A percentile compares a stretch with the other conserved stretches of the same genome.
These are phyloP conservation scores for Paramecium primaurelia DNA, from an alignment of 73 alveolate species.

Conservation along the genomic window DNA sequence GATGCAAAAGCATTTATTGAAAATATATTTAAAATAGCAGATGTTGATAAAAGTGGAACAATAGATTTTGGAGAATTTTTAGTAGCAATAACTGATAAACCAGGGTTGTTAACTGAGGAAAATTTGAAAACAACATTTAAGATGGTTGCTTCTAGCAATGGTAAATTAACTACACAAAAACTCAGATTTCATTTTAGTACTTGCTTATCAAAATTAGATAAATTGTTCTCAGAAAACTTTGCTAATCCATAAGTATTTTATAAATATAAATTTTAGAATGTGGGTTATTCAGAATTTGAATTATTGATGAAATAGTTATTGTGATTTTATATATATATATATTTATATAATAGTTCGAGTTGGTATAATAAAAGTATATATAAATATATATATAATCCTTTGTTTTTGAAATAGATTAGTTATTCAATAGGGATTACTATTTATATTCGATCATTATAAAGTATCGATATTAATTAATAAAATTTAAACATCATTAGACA, in stretches of 20 bases:
- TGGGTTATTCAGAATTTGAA: not conserved
- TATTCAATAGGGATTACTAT: not conserved
- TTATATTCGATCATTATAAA: not conserved
- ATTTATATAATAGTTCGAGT: not conserved
- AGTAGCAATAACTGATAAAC: constrained; percentile 1
- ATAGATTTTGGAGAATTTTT: constrained; percentile 25
- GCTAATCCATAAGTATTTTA: not conserved
- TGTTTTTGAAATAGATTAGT: not conserved
- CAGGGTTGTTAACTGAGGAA: not conserved
- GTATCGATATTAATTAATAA: no score
- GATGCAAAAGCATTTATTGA: not conserved
- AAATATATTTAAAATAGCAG: not conserved
- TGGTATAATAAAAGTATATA: not conserved
- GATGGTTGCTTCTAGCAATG: constrained; percentile 4
- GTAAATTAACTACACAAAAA: not conserved
- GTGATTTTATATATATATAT: not conserved
- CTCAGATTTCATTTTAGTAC: not conserved
- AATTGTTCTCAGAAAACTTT: not conserved
- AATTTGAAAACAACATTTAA: not conserved
- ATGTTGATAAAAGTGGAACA: constrained; percentile 21
- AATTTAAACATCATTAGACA: not conserved
- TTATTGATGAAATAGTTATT: not conserved
- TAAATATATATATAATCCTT: no score
- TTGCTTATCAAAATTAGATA: not conserved
- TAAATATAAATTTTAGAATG: not conserved